Conservation (phyloP, 2,329 filamentous ascomycete species). For the Colletotrichum tamarilloi region DNA sequence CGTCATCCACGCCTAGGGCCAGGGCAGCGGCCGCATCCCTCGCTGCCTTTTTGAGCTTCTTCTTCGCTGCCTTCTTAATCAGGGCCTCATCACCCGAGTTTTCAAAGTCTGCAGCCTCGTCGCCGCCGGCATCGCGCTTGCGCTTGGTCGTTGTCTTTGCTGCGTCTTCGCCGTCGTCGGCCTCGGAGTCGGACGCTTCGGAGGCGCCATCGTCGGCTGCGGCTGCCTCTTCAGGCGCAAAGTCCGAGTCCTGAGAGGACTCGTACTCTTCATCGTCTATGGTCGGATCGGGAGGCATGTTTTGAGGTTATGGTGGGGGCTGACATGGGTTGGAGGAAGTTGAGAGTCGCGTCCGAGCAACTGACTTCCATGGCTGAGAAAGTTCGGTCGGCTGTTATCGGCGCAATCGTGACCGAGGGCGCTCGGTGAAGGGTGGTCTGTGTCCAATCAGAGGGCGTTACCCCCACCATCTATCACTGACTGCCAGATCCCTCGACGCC, state of each 20-base stretch:
- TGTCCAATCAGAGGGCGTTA: not conserved
- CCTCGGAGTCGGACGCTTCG: constrained; percentile 63
- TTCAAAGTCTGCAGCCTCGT: constrained; percentile 61
- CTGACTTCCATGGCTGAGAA: not conserved
- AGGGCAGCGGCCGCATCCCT: constrained; percentile 46
- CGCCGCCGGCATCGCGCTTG: constrained; percentile 43
- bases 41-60: constrained; percentile 55
- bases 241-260: constrained; percentile 80
- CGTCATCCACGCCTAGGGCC: constrained; percentile 59
- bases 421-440: constrained; percentile 6
- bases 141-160: constrained; percentile 42
- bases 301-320: constrained; percentile 33
- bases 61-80: constrained; percentile 69
- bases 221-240: constrained; percentile 67
- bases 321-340: not conserved
- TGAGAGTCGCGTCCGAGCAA: not conserved
- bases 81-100: constrained; percentile 81
- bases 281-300: constrained; percentile 56
- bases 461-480: not conserved
- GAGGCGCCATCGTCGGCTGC: constrained; percentile 54
- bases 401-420: constrained; percentile 19
- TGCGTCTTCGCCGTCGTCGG: constrained; percentile 43
- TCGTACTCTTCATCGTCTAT: constrained; percentile 66
- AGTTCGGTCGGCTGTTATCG: constrained; percentile 24
- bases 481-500: too few species aligned